These are phyloP conservation scores for Colletotrichum neosansevieriae DNA, from an alignment of 2,329 filamentous ascomycete genomes.

Conservation along the genomic window DNA sequence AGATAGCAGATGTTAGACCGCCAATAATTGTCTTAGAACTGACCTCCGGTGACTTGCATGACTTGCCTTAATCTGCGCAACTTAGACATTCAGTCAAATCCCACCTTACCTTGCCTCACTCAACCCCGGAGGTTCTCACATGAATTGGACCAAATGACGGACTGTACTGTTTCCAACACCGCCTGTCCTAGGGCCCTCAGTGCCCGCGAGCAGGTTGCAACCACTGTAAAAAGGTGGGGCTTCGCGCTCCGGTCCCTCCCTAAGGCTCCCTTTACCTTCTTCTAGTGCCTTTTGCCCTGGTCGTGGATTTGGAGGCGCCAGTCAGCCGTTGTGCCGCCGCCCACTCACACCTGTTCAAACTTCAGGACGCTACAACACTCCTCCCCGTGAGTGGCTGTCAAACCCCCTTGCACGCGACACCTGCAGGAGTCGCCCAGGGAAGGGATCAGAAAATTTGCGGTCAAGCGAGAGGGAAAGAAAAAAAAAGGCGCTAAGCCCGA, in stretches of 20 bases:
- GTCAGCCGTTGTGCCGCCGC: constrained; percentile 31
- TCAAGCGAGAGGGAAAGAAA: constrained; percentile 1
- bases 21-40: constrained; percentile 8
- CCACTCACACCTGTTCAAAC: constrained; percentile 14
- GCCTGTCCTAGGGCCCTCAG: constrained; percentile 1
- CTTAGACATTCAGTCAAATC: not conserved
- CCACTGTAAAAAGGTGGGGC: constrained; percentile 1
- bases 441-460: constrained; percentile 37
- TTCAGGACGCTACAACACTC: not conserved
- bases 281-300: not conserved
- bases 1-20: constrained; percentile 12
- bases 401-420: constrained; percentile 36
- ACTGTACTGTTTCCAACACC: not conserved
- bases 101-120: too few relatives aligned
- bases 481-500: constrained; percentile 34
- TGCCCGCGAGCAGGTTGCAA: constrained; percentile 18
- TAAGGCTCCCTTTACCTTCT: not conserved
- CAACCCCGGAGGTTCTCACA: constrained; percentile 2
- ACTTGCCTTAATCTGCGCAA: constrained; percentile 21
- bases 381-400: constrained; percentile 2
- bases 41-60: constrained; percentile 36
- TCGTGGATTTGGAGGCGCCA: constrained; percentile 28
- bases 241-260: not conserved
- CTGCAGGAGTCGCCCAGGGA: constrained; percentile 19
- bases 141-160: constrained; percentile 1